Evolutionary conservation across 148 eudicot genomes (phyloP), one percentile per base, ranked within the genome.

Genomic region (Rhododendron kiyosumense): DNA sequence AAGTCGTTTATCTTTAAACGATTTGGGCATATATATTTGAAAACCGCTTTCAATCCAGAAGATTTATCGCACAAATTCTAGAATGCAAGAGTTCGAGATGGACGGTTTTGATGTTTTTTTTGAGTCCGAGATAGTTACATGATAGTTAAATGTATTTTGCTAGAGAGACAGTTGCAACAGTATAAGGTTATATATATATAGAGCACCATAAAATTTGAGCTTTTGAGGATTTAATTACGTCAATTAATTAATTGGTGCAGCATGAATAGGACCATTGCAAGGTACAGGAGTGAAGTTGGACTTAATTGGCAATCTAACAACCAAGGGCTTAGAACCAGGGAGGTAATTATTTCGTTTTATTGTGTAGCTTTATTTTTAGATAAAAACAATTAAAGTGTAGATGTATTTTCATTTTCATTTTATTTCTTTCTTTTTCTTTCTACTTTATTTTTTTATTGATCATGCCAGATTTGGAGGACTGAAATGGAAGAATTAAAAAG

Each of bases 201-300:
- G 5, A 4, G 30, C 82, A 13, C 41, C 54, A 49, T 48, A 57
- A 24, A 79, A 52, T 52, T 52, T 81, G 71, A 32, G 69, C 48
- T 24, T 77, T 43, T 38, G 20, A 30, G 20, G 38, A 71, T 71
- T 28, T 28, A 36, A 59, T 63, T 36, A 26, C 38, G 67, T 13
- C 49, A 26, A 26, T 26, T n/a, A 67, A 10, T 84, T 41, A 52
- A 15, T 81, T 41, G 30, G 22, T 85, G 88, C 86, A 90, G 92
- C 67, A 83, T 90, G 78, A 79, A 85, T 34, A 88, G 89, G 86
- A 88, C 89, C n/a, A 90, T 90, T 84, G 34, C 88, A 81, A 87
- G 84, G 88, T 90, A 90, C 87, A 76, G 87, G 46, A 85, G 45
- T 52, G 90, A 88, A 85, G 85, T 85, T 12, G 89, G 92, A 81